Conservation (phyloP, 345 rosid species). For the Bruguiera gymnorhiza region DNA sequence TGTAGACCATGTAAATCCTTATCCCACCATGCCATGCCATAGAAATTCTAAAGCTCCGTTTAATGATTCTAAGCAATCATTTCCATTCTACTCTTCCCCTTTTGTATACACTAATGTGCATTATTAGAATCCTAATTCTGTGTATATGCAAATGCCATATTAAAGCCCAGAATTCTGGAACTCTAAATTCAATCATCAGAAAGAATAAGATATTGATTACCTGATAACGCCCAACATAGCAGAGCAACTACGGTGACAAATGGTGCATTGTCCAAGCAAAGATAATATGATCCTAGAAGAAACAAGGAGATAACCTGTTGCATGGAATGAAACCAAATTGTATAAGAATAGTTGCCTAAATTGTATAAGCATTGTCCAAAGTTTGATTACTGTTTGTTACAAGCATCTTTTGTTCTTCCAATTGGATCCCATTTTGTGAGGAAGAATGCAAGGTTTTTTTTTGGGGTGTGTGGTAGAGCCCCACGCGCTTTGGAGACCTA, state of each 20-base stretch:
- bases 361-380: conserved; percentile 6
- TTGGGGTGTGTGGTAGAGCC: no score
- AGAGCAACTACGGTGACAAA: conserved; percentile 69
- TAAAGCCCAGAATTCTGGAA: conserved; percentile 6
- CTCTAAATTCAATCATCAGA: not conserved
- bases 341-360: no score
- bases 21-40: no score
- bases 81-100: no score
- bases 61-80: no score
- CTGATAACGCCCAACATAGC: conserved; percentile 96
- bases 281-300: conserved; percentile 23
- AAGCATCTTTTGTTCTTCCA: conserved; percentile 1
- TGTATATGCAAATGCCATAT: not conserved
- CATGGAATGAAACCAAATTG: conserved; percentile 19
- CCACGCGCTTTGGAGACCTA: conserved; percentile 18
- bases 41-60: no score
- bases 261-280: conserved; percentile 63
- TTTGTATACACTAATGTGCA: not conserved
- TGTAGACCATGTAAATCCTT: no score
- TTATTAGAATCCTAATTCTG: not conserved
- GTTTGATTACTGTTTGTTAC: not conserved
- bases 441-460: no score
- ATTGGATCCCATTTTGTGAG: not conserved
- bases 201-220: conserved; percentile 34
- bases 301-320: conserved; percentile 68